phyloP scores from a whole-genome alignment of 78 protist species.

The Dictyostelium purpureum region DNA sequence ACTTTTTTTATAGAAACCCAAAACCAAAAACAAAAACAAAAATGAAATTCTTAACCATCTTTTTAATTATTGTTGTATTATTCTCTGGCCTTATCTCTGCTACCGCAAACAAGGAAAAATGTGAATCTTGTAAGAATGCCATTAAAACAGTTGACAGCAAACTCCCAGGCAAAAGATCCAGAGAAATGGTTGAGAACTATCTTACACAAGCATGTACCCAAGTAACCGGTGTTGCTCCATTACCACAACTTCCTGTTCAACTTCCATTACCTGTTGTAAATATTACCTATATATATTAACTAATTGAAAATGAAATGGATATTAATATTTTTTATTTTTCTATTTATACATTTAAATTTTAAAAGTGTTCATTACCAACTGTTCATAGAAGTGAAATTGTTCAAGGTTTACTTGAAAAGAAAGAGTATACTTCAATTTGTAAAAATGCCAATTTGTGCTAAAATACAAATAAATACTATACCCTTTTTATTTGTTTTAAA shows the following conservation, averaged over 20 bases:
- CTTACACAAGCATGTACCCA: not conserved
- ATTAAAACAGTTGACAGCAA: conserved; percentile 21
- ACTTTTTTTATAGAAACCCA: not conserved
- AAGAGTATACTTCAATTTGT: conserved; percentile 33
- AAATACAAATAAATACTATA: not conserved
- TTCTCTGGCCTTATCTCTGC: not conserved
- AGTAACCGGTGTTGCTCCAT: conserved; percentile 3
- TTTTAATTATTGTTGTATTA: not conserved
- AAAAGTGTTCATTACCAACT: not conserved
- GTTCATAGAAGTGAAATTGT: conserved; percentile 33
- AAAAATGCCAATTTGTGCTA: conserved; percentile 36
- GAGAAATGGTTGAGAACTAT: conserved; percentile 5
- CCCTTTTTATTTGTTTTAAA: too few relatives aligned
- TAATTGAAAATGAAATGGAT: not conserved
- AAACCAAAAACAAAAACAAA: not conserved
- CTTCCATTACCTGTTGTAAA: conserved; percentile 28
- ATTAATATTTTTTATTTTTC: too few relatives aligned
- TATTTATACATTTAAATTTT: not conserved
- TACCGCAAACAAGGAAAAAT: not conserved
- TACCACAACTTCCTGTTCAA: conserved; percentile 7
- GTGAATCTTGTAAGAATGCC: conserved; percentile 35
- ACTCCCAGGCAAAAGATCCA: conserved; percentile 36
- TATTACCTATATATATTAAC: not conserved
- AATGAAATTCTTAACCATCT: conserved; percentile 13
- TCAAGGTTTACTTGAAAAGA: conserved; percentile 9